Evolutionary conservation across 495 filamentous ascomycete genomes (phyloP).

Genomic region (Xylaria bambusicola): DNA sequence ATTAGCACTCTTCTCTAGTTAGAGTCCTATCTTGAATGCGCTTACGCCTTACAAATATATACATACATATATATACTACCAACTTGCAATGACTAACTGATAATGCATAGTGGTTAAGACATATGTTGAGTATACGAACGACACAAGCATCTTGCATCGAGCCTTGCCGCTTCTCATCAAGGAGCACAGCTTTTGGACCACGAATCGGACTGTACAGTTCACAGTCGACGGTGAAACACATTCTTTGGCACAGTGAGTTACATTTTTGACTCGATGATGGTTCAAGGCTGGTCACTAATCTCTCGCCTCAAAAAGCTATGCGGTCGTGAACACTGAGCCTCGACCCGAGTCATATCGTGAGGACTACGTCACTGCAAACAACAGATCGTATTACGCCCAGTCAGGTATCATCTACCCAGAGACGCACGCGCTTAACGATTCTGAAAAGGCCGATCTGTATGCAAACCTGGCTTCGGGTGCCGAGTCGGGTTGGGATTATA

Average conservation of each 20-base stretch:
- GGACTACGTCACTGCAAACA: constrained; percentile 50
- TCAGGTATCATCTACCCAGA: constrained; percentile 53
- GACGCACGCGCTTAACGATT: constrained; percentile 38
- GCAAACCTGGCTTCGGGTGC: constrained; percentile 51
- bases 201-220: constrained; percentile 44
- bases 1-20: background rate
- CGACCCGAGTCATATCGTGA: constrained; percentile 53
- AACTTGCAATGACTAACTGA: background rate
- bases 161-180: constrained; percentile 50
- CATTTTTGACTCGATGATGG: background rate
- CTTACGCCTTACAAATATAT: background rate
- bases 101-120: constrained; percentile 39
- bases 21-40: background rate
- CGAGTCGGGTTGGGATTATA: constrained; percentile 54
- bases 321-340: constrained; percentile 50
- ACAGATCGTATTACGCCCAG: constrained; percentile 45
- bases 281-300: background rate
- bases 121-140: constrained; percentile 53
- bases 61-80: background rate
- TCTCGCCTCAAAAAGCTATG: constrained; percentile 35
- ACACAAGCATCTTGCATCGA: constrained; percentile 48
- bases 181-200: constrained; percentile 50
- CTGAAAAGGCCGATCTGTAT: constrained; percentile 43
- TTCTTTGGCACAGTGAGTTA: constrained; percentile 43
- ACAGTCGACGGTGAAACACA: constrained; percentile 37